Evolutionary conservation across 2,329 filamentous ascomycete genomes (phyloP).

Genomic region (Epichloe uncinata): DNA sequence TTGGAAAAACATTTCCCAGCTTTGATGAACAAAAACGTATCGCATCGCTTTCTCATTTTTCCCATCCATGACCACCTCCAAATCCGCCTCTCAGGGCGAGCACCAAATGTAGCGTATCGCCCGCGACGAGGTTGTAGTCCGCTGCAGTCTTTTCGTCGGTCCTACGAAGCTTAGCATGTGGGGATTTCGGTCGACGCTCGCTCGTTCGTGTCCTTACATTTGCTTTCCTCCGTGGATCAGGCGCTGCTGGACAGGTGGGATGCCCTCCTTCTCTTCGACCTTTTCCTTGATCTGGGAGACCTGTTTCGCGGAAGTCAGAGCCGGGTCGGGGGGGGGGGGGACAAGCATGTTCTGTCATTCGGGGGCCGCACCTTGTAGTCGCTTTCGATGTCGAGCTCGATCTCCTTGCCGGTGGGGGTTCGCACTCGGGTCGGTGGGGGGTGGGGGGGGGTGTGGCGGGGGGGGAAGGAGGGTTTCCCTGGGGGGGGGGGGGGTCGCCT

Average conservation of each 20-base stretch:
- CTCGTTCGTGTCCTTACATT: conserved; percentile 47
- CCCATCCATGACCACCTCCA: conserved; percentile 6
- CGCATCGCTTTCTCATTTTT: no score
- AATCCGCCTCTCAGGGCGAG: conserved; percentile 77
- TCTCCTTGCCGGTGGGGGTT: conserved; percentile 96
- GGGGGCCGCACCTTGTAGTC: conserved; percentile 69
- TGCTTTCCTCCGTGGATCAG: conserved; percentile 96
- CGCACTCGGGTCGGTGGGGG: conserved; percentile 61
- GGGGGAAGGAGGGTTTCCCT: background rate
- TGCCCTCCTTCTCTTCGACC: conserved; percentile 97
- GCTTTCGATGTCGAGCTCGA: conserved; percentile 92
- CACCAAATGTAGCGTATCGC: conserved; percentile 88
- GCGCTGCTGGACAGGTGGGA: conserved; percentile 90
- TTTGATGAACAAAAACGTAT: background rate
- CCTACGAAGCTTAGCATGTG: conserved; percentile 36
- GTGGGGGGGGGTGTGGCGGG: background rate
- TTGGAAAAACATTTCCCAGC: no score
- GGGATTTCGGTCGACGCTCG: no score
- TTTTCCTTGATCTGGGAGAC: conserved; percentile 96
- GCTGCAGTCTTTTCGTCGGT: conserved; percentile 85
- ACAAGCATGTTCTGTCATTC: no score
- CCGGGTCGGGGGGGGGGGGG: no score
- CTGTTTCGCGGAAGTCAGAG: conserved; percentile 28
- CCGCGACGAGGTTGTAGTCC: conserved; percentile 84
- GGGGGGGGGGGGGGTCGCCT: no score